A percentile compares a stretch with the other conserved stretches of the same genome.
Conservation (phyloP, 2,329 filamentous ascomycete genomes). For the Exophiala sp. region DNA sequence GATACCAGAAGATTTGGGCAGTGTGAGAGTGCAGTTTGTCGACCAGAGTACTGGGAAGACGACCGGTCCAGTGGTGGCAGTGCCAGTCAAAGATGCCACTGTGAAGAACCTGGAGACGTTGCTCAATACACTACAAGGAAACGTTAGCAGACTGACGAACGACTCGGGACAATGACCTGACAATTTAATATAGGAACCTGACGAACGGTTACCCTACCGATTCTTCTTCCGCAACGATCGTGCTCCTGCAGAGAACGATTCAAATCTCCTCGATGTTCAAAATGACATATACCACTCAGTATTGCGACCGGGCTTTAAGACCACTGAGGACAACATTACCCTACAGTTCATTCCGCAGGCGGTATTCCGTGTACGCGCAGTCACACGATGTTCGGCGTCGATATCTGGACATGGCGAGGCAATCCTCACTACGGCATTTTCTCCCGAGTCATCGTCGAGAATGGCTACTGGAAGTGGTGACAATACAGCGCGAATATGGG, state of each 20-base stretch:
- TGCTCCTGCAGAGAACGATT: constrained; percentile 31
- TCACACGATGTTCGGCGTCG: constrained; percentile 81
- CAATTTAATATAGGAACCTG: constrained; percentile 44
- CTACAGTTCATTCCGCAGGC: constrained; percentile 76
- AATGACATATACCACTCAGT: constrained; percentile 51
- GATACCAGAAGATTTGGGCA: constrained; percentile 67
- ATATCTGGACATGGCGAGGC: constrained; percentile 90
- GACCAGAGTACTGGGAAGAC: constrained; percentile 69
- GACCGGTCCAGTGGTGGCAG: constrained; percentile 67
- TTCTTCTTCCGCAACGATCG: constrained; percentile 55
- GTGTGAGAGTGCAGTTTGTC: constrained; percentile 80
- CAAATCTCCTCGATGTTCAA: constrained; percentile 44
- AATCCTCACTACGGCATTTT: constrained; percentile 83
- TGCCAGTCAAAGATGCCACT: constrained; percentile 78
- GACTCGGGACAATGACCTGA: constrained; percentile 23
- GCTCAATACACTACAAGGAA: constrained; percentile 76
- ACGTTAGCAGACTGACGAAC: constrained; percentile 48
- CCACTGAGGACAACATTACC: constrained; percentile 60
- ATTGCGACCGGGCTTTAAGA: constrained; percentile 49
- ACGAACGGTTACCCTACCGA: constrained; percentile 63
- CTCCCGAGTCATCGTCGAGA: constrained; percentile 69
- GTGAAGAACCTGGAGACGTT: constrained; percentile 87
- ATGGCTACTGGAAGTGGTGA: constrained; percentile 90
- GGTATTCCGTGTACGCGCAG: constrained; percentile 87
- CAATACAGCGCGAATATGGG: constrained; percentile 87